A percentile compares a stretch with the other conserved stretches of the same genome.
Conservation (phyloP, 345 rosid genomes). For the Hibiscus mutabilis region DNA sequence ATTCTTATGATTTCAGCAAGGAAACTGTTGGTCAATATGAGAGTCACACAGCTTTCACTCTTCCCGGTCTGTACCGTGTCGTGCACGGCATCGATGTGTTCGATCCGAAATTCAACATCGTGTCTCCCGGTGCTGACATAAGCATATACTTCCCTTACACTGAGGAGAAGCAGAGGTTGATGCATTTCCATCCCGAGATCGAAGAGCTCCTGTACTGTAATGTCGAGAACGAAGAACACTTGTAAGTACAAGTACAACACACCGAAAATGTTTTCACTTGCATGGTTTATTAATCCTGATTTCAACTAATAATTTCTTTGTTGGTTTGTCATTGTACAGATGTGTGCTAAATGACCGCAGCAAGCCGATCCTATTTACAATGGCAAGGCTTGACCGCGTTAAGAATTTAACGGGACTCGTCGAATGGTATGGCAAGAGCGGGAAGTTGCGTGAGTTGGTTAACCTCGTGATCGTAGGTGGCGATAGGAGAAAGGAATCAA, state of each 20-base stretch:
- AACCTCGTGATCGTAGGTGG: constrained; percentile 92
- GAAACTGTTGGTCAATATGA: constrained; percentile 89
- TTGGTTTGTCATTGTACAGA: constrained; percentile 24
- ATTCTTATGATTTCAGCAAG: constrained; percentile 38
- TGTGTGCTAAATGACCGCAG: constrained; percentile 68
- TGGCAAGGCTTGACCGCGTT: constrained; percentile 94
- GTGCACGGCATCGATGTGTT: constrained; percentile 92
- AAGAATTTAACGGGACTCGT: constrained; percentile 83
- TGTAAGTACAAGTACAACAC: constrained; percentile 34
- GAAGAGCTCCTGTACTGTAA: constrained; percentile 81
- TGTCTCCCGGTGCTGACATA: constrained; percentile 67
- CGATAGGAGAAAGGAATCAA: constrained; percentile 84
- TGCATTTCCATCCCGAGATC: constrained; percentile 60
- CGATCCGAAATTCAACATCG: constrained; percentile 89
- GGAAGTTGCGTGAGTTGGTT: constrained; percentile 53
- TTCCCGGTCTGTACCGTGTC: constrained; percentile 84
- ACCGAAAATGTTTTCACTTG: background rate
- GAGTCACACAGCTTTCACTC: constrained; percentile 87
- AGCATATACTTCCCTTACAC: constrained; percentile 73
- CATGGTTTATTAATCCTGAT: background rate
- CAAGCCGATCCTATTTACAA: constrained; percentile 83
- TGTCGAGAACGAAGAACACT: constrained; percentile 77
- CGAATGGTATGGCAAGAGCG: constrained; percentile 87
- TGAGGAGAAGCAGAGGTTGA: constrained; percentile 58
- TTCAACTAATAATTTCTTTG: background rate